Percentiles rank a stretch among this genome's conserved stretches.
phyloP scores from a whole-genome alignment of 176 grass and related monocot genomes.

The Eremochloa ophiuroides region DNA sequence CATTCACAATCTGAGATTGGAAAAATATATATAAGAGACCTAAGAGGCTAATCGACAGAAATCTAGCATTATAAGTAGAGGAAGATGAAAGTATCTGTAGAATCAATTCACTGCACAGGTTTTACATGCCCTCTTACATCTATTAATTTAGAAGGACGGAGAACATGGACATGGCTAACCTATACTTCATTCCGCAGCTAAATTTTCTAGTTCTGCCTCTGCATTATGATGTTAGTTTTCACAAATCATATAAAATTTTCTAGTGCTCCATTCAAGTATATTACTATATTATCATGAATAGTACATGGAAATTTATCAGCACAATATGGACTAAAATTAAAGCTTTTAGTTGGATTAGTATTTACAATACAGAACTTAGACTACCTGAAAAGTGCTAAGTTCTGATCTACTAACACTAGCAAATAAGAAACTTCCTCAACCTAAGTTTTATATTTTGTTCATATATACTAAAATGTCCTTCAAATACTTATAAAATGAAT shows the following conservation, averaged over 20 bases:
- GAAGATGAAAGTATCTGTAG: not conserved
- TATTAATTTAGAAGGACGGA: not conserved
- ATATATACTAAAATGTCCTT: conserved; percentile 8
- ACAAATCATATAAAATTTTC: conserved; percentile 1
- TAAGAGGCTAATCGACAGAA: conserved; percentile 1
- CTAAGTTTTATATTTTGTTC: not conserved
- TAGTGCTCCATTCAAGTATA: conserved; percentile 3
- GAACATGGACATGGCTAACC: not conserved
- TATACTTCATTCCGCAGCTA: not conserved
- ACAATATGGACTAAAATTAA: conserved; percentile 6
- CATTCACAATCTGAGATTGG: conserved; percentile 62
- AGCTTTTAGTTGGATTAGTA: not conserved
- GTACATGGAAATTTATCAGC: not conserved
- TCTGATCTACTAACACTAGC: not conserved
- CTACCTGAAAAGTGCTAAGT: not conserved
- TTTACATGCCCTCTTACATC: not conserved
- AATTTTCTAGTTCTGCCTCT: not conserved
- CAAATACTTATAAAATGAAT: conserved; percentile 9
- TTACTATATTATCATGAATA: conserved; percentile 5
- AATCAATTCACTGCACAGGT: not conserved
- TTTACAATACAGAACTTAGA: conserved; percentile 16
- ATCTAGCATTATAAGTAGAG: not conserved
- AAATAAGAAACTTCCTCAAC: not conserved
- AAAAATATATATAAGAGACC: conserved; percentile 4
- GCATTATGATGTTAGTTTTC: conserved; percentile 18